Evolutionary conservation across 108 stramenopile species (phyloP).

Genomic region (Poteriospumella lacustris): DNA sequence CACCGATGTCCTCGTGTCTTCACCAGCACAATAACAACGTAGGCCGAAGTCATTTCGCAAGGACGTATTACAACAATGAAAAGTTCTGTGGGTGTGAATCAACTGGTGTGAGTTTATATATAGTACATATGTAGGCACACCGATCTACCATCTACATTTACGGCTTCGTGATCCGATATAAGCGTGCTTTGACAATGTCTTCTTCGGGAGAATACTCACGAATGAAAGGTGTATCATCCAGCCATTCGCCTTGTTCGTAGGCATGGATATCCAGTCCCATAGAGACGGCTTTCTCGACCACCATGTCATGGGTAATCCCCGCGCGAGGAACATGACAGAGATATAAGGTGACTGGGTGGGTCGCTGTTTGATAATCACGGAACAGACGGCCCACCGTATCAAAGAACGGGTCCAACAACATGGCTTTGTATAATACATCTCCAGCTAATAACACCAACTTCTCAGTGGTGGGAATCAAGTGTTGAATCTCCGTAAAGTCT

Average conservation of each 20-base stretch:
- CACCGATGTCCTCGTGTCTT: too few relatives aligned
- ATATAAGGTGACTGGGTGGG: background rate
- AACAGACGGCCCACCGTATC: constrained; percentile 2
- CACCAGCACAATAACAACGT: too few relatives aligned
- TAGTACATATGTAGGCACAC: too few relatives aligned
- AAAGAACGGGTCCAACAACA: constrained; percentile 18
- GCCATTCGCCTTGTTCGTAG: background rate
- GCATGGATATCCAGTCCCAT: background rate
- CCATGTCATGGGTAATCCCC: background rate
- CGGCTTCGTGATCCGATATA: background rate
- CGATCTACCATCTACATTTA: too few relatives aligned
- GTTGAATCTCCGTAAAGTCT: background rate
- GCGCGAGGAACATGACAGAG: constrained; percentile 29
- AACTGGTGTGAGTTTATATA: too few relatives aligned
- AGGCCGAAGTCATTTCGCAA: too few relatives aligned
- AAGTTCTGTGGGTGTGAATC: too few relatives aligned
- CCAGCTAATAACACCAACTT: background rate
- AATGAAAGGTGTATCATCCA: background rate
- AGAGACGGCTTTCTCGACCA: background rate
- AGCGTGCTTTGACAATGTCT: background rate
- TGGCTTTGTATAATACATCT: constrained; percentile 24
- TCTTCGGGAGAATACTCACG: background rate
- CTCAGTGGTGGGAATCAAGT: background rate
- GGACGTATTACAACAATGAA: too few relatives aligned
- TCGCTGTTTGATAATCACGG: too few relatives aligned